Percentiles rank a stretch among this genome's conserved stretches.
phyloP scores from a whole-genome alignment of 2,329 filamentous ascomycete species.

The Cercospora sesami region DNA sequence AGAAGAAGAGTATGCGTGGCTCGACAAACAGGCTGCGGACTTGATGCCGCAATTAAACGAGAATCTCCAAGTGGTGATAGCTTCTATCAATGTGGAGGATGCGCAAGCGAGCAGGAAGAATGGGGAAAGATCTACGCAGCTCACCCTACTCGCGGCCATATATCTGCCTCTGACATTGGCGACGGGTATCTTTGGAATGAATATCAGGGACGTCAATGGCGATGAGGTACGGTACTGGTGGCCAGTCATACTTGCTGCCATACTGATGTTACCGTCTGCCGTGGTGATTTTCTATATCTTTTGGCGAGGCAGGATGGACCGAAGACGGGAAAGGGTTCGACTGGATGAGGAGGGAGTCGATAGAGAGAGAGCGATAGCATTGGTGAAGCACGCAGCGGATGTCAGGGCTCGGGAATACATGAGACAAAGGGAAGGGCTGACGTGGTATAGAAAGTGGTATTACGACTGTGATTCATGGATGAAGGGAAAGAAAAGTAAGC shows the following conservation, averaged over 20 bases:
- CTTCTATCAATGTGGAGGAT: not conserved
- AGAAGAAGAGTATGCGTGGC: not conserved
- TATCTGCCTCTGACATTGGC: not conserved
- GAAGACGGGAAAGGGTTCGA: too few species aligned
- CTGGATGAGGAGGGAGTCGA: too few species aligned
- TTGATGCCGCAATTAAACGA: not conserved
- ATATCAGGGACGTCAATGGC: not conserved
- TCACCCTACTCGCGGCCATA: not conserved
- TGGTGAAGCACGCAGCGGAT: too few species aligned
- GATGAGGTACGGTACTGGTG: not conserved
- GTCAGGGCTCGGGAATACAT: too few species aligned
- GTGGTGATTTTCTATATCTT: not conserved
- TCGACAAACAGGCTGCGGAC: not conserved
- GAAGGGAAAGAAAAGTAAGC: too few species aligned
- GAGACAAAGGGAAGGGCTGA: too few species aligned
- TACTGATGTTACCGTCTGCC: not conserved
- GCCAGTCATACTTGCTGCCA: not conserved
- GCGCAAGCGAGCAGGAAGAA: slow-evolving; percentile 1
- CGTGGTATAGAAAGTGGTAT: too few species aligned
- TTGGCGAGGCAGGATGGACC: not conserved
- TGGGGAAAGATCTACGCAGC: not conserved
- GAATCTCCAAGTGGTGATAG: not conserved
- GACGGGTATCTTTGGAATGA: not conserved
- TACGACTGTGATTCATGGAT: too few species aligned
- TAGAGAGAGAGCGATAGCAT: too few species aligned